Base-by-base conservation (phyloP, 352 stramenopile genomes). In the Pythium vanterpoolii region DNA sequence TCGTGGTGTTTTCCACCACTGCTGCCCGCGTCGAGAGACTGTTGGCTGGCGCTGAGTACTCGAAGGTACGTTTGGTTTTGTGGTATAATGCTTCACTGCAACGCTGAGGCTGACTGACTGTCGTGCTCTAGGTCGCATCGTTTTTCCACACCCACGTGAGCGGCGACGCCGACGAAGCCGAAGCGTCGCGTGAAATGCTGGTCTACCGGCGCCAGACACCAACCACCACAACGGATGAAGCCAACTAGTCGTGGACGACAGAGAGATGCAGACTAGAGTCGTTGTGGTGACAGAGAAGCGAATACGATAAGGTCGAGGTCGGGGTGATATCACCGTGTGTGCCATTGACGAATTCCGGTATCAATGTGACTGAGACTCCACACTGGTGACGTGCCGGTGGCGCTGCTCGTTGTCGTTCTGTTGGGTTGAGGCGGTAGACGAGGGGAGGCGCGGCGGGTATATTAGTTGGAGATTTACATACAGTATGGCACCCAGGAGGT, bases 81-180 rank as follows among this genome's bases (percentile, higher is more conserved):
- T n/a, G n/a, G n/a, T 2, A 10, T 56, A 46, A 26, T 58, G 49
- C 26, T 39, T 39, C 26, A 19, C 14, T 51, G 10, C 10, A 33
- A 8, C 27, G 55, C 45, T 48, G n/a, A 5, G 53, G 21, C 11
- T 34, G 13, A 36, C 24, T 50, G 44, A 33, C 13, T 3, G 26
- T 11, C 42, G 44, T 40, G 10, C 3, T 43, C 8, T 30, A 54
- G 75, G 64, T 71, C 38, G 76, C 67, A 31, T 78, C 76, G 21
- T 91, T 94, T 36, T 61, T 68, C 49, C 80, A 94, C 61, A 89
- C 75, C 50, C 76, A 91, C 9, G 62, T 89, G 30, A 89, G 76
- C 40, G 77, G 83, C 6, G 84, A 94, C 62, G 77, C 73, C 5
- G 79, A 94, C 54, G 73, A 73, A 18, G 67, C 72, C 5, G 80